Evolutionary conservation across 495 filamentous ascomycete species (phyloP).

Genomic region (Cetradonia linearis): DNA sequence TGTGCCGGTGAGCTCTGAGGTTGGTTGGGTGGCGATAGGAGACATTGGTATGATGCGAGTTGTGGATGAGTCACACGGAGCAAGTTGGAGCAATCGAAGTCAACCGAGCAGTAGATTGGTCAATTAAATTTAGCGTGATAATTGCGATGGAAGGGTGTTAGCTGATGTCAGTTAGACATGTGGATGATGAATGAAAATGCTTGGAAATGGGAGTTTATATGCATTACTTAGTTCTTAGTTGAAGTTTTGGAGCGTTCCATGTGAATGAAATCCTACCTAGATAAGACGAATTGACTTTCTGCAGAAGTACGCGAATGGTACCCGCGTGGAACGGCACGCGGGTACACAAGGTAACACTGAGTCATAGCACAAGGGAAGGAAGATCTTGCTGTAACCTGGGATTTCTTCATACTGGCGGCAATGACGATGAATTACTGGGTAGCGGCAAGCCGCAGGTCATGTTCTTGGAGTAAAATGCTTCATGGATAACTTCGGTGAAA

Average conservation of each 20-base stretch:
- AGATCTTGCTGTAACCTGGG: background rate
- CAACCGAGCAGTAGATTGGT: background rate
- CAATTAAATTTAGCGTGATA: background rate
- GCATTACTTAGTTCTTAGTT: background rate
- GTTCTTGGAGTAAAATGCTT: background rate
- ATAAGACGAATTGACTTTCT: constrained; percentile 1
- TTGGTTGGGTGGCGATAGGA: constrained; percentile 9
- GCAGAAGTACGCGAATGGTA: background rate
- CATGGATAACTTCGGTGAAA: background rate
- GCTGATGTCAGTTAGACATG: background rate
- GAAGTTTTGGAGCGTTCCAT: background rate
- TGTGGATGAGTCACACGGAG: background rate
- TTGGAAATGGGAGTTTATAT: too few species aligned
- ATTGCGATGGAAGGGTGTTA: background rate
- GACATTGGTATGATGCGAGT: background rate
- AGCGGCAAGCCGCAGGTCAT: constrained; percentile 1
- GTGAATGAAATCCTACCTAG: background rate
- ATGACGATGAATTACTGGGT: background rate
- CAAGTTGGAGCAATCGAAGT: background rate
- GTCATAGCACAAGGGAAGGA: background rate
- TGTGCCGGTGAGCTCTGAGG: constrained; percentile 9
- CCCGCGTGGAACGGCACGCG: background rate
- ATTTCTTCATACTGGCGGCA: background rate
- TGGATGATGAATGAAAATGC: background rate
- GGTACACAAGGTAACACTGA: background rate